Base-by-base conservation (phyloP, 192 early-diverging fungal genomes). In the Obelidium mucronatum region DNA sequence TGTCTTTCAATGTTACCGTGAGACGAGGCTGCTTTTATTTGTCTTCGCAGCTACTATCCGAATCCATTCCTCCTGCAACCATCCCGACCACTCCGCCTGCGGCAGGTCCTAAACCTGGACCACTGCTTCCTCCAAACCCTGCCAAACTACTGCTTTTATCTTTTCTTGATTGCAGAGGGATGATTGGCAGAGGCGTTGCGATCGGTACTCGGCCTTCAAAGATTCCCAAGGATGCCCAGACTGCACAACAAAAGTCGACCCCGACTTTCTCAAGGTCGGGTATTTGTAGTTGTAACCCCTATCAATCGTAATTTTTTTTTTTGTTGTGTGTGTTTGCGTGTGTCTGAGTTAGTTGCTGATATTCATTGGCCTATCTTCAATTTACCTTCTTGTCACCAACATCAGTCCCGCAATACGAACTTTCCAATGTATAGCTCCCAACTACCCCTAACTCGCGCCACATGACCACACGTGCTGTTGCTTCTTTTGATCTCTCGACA, bases 391-490 rank as follows among this genome's bases (percentile, higher is more conserved):
- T 74, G 33, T 78, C 80, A 1, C 87, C 87, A 30, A 84, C 62
- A 71, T 86, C 85, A 15, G 77, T 52, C 13, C 87, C 87, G 56
- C 83, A 85, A 63, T 84, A 88, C 2, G 80, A 85, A 53, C 76
- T 79, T 64, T 88, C 87, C 26, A 85, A 56, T 3, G 87, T 88
- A 56, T 77, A 88, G 34, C 79, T 79, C 37, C 80, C 75, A 33
- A 85, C 67, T 34, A 88, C 67, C 30, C 82, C 81, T 4, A 86
- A 61, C 74, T 88, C 87, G 13, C 78, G 39, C 54, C 79, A 78
- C 56, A 86, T 39, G 22, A 88, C 82, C n/a, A 86, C 85, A 6
- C 87, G 62, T 0, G 84, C 81, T 6, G 87, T 88, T 2, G 81
- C 39, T 71, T 86, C 85, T 61, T 88, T 88, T 24, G 78, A 74